A percentile compares a stretch with the other conserved stretches of the same genome.
Conservation (phyloP, 257 asterid species). For the Nyctanthes arbortristis region DNA sequence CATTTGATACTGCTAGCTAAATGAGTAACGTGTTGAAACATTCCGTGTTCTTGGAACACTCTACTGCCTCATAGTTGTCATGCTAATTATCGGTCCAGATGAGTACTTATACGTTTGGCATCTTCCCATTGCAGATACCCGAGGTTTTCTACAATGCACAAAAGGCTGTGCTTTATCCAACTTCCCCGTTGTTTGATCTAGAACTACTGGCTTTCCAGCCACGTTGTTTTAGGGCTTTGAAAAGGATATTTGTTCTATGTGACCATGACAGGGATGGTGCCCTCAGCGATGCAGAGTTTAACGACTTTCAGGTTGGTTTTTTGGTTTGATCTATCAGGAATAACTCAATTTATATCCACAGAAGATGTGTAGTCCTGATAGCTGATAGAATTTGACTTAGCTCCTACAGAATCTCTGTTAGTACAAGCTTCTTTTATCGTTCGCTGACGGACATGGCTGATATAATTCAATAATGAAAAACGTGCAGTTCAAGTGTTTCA, state of each 20-base stretch:
- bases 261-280: constrained; percentile 98
- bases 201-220: constrained; percentile 92
- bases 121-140: constrained; percentile 54
- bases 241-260: constrained; percentile 89
- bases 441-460: constrained; percentile 5
- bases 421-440: constrained; percentile 15
- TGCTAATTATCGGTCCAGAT: not conserved
- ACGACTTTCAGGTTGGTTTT: constrained; percentile 80
- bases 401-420: not conserved
- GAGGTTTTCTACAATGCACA: constrained; percentile 95
- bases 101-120: constrained; percentile 7
- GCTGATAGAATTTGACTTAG: not conserved
- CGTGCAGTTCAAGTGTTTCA: constrained; percentile 91
- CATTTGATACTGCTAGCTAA: not conserved
- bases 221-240: constrained; percentile 92
- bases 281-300: constrained; percentile 92
- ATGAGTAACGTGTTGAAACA: not conserved
- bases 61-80: not conserved
- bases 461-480: constrained; percentile 8
- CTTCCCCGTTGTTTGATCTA: constrained; percentile 96
- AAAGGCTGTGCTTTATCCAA: constrained; percentile 98
- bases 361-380: constrained; percentile 12
- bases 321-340: not conserved
- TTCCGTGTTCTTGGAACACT: not conserved
- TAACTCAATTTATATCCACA: constrained; percentile 6